phyloP scores from a whole-genome alignment of 108 stramenopile species.

The Cyclotella cryptica region DNA sequence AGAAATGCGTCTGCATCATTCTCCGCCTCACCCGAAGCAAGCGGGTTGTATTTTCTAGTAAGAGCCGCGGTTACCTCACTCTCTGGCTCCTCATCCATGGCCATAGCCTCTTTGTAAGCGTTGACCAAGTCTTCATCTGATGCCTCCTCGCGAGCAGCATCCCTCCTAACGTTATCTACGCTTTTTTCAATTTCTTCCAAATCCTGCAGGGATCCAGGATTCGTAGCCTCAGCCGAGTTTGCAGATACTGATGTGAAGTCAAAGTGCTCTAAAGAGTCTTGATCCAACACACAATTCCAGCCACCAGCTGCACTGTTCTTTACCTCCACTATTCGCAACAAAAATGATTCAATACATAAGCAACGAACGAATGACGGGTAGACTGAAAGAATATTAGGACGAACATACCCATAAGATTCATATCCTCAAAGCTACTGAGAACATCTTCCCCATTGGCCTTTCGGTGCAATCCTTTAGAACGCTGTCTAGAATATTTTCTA shows the following conservation, averaged over 20 bases:
- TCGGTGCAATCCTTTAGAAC: not conserved
- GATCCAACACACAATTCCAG: constrained; percentile 43
- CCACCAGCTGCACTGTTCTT: constrained; percentile 41
- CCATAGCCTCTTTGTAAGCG: constrained; percentile 46
- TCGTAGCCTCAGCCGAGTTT: constrained; percentile 13
- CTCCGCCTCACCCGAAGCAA: not conserved
- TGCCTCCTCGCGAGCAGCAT: constrained; percentile 23
- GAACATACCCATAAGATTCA: not conserved
- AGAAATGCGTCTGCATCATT: not conserved
- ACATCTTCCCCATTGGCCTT: not conserved
- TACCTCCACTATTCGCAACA: constrained; percentile 37
- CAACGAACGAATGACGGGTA: not conserved
- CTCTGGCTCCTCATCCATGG: constrained; percentile 16
- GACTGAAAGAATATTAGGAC: not conserved
- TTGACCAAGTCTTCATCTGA: constrained; percentile 44
- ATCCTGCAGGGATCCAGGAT: constrained; percentile 15
- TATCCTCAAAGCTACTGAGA: not conserved
- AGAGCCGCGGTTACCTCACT: constrained; percentile 2
- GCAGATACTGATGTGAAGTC: constrained; percentile 18
- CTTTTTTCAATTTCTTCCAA: constrained; percentile 50
- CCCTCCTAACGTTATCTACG: constrained; percentile 21
- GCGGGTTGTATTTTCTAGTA: not conserved
- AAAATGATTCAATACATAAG: not conserved
- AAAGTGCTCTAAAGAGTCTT: constrained; percentile 24
- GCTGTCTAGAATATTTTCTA: not conserved